Percentiles rank a stretch among this genome's conserved stretches.
These are phyloP conservation scores for Globisporangium splendens DNA, from an alignment of 352 stramenopile genomes.

Conservation along the genomic window DNA sequence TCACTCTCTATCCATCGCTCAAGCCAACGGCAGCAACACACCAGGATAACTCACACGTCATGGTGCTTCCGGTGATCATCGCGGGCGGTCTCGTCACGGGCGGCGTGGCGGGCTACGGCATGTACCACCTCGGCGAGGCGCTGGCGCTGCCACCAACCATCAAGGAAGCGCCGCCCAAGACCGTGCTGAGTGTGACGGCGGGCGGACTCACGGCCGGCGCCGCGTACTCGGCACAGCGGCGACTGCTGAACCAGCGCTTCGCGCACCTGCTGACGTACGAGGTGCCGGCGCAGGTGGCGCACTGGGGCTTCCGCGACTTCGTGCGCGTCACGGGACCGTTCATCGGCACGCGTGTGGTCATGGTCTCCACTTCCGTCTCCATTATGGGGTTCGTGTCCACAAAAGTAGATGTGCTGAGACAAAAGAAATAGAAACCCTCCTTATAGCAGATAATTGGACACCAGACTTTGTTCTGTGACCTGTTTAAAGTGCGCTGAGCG, in stretches of 20 bases:
- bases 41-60: slow-evolving; percentile 10
- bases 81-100: slow-evolving; percentile 41
- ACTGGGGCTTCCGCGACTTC: slow-evolving; percentile 71
- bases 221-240: slow-evolving; percentile 50
- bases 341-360: slow-evolving; percentile 50
- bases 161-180: slow-evolving; percentile 37
- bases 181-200: slow-evolving; percentile 27
- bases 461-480: too few species aligned
- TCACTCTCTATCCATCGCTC: slow-evolving; percentile 1
- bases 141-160: slow-evolving; percentile 34
- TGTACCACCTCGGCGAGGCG: slow-evolving; percentile 58
- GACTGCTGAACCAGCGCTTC: slow-evolving; percentile 52
- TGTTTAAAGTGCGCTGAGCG: too few species aligned
- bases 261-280: slow-evolving; percentile 67
- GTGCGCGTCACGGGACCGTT: slow-evolving; percentile 56
- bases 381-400: slow-evolving; percentile 69
- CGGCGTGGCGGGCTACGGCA: slow-evolving; percentile 50
- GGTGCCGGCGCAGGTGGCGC: slow-evolving; percentile 59
- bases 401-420: slow-evolving; percentile 42
- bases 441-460: too few species aligned
- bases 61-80: slow-evolving; percentile 74
- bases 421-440: not conserved
- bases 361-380: slow-evolving; percentile 64
- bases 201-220: slow-evolving; percentile 30
- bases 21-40: not conserved